These are phyloP conservation scores for Inga oerstediana DNA, from an alignment of 306 rosid genomes.

Conservation along the genomic window DNA sequence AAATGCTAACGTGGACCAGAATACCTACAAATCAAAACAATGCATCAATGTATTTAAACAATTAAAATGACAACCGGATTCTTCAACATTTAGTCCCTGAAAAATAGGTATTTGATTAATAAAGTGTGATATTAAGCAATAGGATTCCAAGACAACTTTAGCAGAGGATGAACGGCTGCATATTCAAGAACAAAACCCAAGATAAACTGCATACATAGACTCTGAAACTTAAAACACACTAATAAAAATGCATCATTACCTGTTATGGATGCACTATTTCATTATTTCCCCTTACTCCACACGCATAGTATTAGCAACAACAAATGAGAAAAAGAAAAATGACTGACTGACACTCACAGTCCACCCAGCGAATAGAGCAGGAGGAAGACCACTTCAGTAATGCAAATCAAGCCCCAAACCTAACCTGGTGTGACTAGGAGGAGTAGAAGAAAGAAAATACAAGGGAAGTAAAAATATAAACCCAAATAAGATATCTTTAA, in stretches of 20 bases:
- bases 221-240: background rate
- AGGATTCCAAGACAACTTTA: conserved; percentile 7
- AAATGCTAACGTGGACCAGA: conserved; percentile 34
- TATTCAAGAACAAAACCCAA: background rate
- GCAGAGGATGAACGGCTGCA: conserved; percentile 8
- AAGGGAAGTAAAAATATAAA: too few species aligned
- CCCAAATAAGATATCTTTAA: too few species aligned
- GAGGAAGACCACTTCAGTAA: too few species aligned
- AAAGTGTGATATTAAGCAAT: conserved; percentile 19
- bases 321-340: too few species aligned
- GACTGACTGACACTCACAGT: too few species aligned
- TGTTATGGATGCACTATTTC: background rate
- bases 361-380: too few species aligned
- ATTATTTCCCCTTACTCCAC: background rate
- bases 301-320: background rate
- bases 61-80: conserved; percentile 2
- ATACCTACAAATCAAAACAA: too few species aligned
- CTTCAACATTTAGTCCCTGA: conserved; percentile 10
- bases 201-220: background rate
- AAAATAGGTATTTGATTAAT: background rate
- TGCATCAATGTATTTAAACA: conserved; percentile 19
- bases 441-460: too few species aligned
- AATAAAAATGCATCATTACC: conserved; percentile 3
- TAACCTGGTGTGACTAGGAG: too few species aligned
- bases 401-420: too few species aligned